Conservation (phyloP, 2,329 filamentous ascomycete genomes). For the Xylariaceae sp. region DNA sequence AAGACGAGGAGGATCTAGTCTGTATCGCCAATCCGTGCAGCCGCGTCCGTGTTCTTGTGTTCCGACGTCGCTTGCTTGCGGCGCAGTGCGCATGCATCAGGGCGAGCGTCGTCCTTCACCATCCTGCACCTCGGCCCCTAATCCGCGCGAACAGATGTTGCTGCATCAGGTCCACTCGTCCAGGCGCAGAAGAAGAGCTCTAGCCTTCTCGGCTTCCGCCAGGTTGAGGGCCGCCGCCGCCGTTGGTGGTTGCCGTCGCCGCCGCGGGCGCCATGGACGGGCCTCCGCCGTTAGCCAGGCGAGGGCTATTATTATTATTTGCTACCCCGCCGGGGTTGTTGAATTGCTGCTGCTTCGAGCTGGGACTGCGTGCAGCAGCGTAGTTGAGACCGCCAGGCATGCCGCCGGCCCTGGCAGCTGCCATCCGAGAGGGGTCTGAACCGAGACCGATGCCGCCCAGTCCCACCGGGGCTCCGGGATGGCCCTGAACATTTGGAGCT, state of each 20-base stretch:
- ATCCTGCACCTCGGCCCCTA: too few species aligned
- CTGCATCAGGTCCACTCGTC: too few species aligned
- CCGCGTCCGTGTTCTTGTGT: too few species aligned
- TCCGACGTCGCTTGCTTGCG: too few species aligned
- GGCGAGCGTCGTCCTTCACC: too few species aligned
- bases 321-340: conserved; percentile 10
- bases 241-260: conserved; percentile 12
- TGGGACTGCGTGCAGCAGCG: conserved; percentile 17
- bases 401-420: conserved; percentile 13
- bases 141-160: too few species aligned
- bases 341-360: conserved; percentile 18
- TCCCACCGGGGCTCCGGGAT: conserved; percentile 22
- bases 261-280: conserved; percentile 9
- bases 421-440: conserved; percentile 17
- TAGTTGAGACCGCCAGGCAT: conserved; percentile 17
- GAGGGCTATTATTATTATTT: too few species aligned
- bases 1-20: too few species aligned
- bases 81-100: too few species aligned
- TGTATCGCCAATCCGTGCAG: too few species aligned
- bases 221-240: conserved; percentile 8
- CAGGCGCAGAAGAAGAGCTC: conserved; percentile 11
- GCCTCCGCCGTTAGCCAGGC: conserved; percentile 20
- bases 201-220: conserved; percentile 20
- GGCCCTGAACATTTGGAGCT: conserved; percentile 11
- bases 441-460: conserved; percentile 24